Base-by-base conservation (phyloP, 2,329 filamentous ascomycete species). In the Pseudogymnoascus sp. region DNA sequence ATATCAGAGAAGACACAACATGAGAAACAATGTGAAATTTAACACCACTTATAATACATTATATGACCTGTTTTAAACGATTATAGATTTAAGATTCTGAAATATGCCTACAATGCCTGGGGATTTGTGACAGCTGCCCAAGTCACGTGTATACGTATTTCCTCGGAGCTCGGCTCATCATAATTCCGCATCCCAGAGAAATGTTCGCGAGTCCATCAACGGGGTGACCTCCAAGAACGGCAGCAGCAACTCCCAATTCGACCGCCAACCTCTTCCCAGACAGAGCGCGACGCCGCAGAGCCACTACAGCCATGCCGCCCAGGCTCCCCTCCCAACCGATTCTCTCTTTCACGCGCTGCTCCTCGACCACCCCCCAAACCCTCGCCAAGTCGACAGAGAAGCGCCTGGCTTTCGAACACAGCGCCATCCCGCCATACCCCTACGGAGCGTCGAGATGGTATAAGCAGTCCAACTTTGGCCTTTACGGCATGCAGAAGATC, bases 401-500 rank as follows among this genome's bases (percentile, higher is more conserved):
- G 21, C 70, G 73, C n/a, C 71, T 76, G 28, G 65, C 67, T 28
- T 64, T 63, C 41, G 71, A 73, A 61, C 71, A 73, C 60, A 68
- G 62, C 28, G 65, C 60, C 72, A 63, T 77, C 74, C 86, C 86
- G 9, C 77, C 80, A 2, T 95, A 95, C 75, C 90, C 90, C 0
- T 88, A 90, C 76, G 89, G 89, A 59, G 82, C 83, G 61, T 83
- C 87, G 63, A 79, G 74, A 66, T 78, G 87, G 67, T 95, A 90
- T 82, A 93, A 93, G 78, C 90, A 95, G 76, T 87, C 88, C 69
- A 90, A 92, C 79, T 81, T 78, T 63, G 88, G 88, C 52, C 85
- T 92, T 7, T 91, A 90, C 77, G 90, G 88, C 69, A 77, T 77
- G 41, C 79, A 85, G 66, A 85, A 85, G 71, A 88, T 93, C 72